Evolutionary conservation across 1,284 basidiomycete species (phyloP).

Genomic region (Pseudozyma sp.): DNA sequence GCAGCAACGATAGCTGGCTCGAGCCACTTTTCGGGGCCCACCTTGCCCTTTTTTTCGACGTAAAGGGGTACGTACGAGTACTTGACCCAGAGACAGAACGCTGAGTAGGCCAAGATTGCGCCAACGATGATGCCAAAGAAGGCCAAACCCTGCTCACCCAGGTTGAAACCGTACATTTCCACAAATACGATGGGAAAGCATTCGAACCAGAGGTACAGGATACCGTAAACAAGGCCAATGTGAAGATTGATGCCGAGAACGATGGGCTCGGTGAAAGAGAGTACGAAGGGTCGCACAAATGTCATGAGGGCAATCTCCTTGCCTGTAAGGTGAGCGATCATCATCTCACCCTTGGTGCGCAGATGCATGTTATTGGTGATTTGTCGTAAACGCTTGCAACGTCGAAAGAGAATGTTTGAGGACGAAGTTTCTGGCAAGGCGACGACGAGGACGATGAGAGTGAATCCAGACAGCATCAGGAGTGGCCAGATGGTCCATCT

Average conservation of each 20-base stretch:
- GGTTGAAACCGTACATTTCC: slow-evolving; percentile 58
- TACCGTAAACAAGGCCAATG: slow-evolving; percentile 53
- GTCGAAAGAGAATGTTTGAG: slow-evolving; percentile 67
- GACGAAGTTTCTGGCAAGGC: slow-evolving; percentile 68
- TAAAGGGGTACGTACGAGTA: slow-evolving; percentile 37
- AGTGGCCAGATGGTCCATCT: slow-evolving; percentile 68
- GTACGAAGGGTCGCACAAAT: slow-evolving; percentile 59
- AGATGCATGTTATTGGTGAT: slow-evolving; percentile 68
- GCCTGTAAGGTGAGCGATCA: slow-evolving; percentile 40
- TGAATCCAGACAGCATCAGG: slow-evolving; percentile 66
- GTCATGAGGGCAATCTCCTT: slow-evolving; percentile 55
- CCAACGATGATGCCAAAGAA: slow-evolving; percentile 58
- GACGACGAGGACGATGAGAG: slow-evolving; percentile 57
- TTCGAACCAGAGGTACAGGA: slow-evolving; percentile 54
- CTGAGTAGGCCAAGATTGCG: slow-evolving; percentile 32
- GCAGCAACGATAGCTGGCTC: slow-evolving; percentile 47
- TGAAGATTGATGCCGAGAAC: slow-evolving; percentile 52
- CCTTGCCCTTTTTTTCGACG: slow-evolving; percentile 33
- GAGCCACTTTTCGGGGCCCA: slow-evolving; percentile 56
- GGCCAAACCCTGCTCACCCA: slow-evolving; percentile 48
- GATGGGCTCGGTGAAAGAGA: slow-evolving; percentile 52
- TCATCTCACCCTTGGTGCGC: slow-evolving; percentile 67
- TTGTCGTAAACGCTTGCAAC: slow-evolving; percentile 67
- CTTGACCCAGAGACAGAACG: slow-evolving; percentile 35
- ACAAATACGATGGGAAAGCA: slow-evolving; percentile 56